Evolutionary conservation across 495 filamentous ascomycete species (phyloP).

Genomic region (Aspergillus carlsbadensis): DNA sequence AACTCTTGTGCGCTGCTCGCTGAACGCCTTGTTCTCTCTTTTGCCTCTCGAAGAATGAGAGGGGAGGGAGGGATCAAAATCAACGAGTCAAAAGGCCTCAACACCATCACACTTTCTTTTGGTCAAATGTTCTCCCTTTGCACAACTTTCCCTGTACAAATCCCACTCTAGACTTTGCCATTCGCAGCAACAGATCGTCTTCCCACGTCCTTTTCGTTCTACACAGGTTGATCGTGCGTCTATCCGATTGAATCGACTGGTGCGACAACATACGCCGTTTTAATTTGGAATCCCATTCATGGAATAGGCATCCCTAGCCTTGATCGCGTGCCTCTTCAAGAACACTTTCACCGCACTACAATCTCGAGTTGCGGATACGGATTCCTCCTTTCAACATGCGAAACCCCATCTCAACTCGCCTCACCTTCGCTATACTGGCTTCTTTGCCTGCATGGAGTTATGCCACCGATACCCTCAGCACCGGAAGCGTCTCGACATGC

Average conservation of each 20-base stretch:
- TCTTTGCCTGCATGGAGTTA: conserved; percentile 43
- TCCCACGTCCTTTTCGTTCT: conserved; percentile 8
- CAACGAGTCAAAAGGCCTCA: neutral
- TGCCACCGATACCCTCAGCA: conserved; percentile 73
- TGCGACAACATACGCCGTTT: conserved; percentile 5
- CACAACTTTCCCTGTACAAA: neutral
- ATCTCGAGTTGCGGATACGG: neutral
- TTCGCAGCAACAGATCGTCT: neutral
- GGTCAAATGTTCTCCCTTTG: neutral
- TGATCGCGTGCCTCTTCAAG: neutral
- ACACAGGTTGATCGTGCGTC: conserved; percentile 29
- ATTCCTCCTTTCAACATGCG: conserved; percentile 26
- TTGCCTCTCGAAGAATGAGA: neutral
- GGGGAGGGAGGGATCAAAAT: neutral
- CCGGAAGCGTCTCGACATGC: conserved; percentile 77
- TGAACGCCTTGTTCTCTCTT: neutral
- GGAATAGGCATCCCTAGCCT: neutral
- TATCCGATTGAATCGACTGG: conserved; percentile 10
- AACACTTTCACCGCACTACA: neutral
- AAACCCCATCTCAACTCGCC: neutral
- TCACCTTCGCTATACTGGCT: conserved; percentile 31
- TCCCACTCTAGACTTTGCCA: neutral
- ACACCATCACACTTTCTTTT: neutral
- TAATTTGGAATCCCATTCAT: neutral
- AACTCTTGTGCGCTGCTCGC: neutral